Base-by-base conservation (phyloP, 768 basidiomycete species). In the Obba rivulosa region DNA sequence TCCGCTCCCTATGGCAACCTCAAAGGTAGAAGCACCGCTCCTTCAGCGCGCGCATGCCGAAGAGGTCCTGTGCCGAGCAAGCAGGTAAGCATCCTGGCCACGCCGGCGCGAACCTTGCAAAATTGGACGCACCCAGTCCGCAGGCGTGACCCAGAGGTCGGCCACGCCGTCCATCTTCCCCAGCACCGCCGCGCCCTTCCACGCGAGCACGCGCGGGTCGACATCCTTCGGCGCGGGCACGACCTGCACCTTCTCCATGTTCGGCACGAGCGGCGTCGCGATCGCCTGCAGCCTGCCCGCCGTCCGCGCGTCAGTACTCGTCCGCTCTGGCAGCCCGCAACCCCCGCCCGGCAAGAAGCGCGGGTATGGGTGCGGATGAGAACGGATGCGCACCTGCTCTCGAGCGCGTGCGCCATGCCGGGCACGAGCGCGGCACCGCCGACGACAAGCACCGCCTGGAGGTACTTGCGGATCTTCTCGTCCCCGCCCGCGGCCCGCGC, bases 181-280 rank as follows among this genome's bases (percentile, higher is more conserved):
- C 36, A 97, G 79, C 11, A 94, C 91, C 8, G 86, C 80, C 5
- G 86, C 92, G 9, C 96, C 96, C 65, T 97, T 97, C 96, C 96
- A 99, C 14, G 83, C 83, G 25, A 98, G 77, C 34, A 92, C 83
- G 21, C 82, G 78, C 4, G 91, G 92, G 66, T 98, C 93, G 38
- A 97, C 66, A 51, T 92, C 91, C 63, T 93, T 87, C 1, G 94
- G 93, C 2, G 92, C 87, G n/a, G 92, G 90, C 40, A 98, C 87
- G 50, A 96, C 89, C 55, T 86, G 82, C 7, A 95, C 87, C 57
- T 87, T 88, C 61, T 88, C 85, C 81, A 93, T 90, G 60, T 83
- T 84, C 14, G 79, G 77, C 14, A 90, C 84, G 36, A 94, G 66
- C 4, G 89, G 87, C 8, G 85, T 88, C 9, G 87, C 87, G 46